A percentile compares a stretch with the other conserved stretches of the same genome.
Evolutionary conservation across 2,329 filamentous ascomycete species (phyloP).

Genomic region (Colletotrichum graminicola): DNA sequence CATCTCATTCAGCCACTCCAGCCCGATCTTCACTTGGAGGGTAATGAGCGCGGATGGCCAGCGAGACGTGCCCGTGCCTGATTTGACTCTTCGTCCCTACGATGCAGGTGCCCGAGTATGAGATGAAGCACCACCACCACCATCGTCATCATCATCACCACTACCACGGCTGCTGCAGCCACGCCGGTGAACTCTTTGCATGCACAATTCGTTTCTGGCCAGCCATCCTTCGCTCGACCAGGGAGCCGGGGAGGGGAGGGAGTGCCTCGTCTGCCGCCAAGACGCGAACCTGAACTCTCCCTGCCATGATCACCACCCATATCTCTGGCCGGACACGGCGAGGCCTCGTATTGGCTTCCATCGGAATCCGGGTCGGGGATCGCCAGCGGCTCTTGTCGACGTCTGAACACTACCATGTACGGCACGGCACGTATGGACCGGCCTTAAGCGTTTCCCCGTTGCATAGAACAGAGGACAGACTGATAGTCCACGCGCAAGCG

Average conservation of each 20-base stretch:
- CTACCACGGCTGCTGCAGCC: neutral
- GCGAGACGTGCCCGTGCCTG: neutral
- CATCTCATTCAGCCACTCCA: neutral
- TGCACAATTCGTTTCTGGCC: neutral
- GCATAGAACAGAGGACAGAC: neutral
- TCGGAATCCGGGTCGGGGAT: neutral
- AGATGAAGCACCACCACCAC: constrained; percentile 11
- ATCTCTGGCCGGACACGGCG: neutral
- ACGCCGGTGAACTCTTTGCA: neutral
- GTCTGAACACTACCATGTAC: neutral
- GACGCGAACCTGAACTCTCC: neutral
- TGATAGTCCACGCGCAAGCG: neutral
- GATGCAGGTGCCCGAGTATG: constrained; percentile 8
- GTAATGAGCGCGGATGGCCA: constrained; percentile 1
- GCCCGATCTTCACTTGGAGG: neutral
- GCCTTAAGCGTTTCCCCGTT: neutral
- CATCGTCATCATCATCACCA: neutral
- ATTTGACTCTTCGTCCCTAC: constrained; percentile 7
- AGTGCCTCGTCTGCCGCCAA: neutral
- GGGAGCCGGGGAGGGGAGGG: neutral
- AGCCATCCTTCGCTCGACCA: constrained; percentile 3
- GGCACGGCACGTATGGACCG: neutral
- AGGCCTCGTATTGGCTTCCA: constrained; percentile 2
- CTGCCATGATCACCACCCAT: neutral
- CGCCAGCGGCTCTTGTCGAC: constrained; percentile 3